Percentiles rank a stretch among this genome's conserved stretches.
Conservation (phyloP, 2,329 filamentous ascomycete species). For the Onygena corvina region DNA sequence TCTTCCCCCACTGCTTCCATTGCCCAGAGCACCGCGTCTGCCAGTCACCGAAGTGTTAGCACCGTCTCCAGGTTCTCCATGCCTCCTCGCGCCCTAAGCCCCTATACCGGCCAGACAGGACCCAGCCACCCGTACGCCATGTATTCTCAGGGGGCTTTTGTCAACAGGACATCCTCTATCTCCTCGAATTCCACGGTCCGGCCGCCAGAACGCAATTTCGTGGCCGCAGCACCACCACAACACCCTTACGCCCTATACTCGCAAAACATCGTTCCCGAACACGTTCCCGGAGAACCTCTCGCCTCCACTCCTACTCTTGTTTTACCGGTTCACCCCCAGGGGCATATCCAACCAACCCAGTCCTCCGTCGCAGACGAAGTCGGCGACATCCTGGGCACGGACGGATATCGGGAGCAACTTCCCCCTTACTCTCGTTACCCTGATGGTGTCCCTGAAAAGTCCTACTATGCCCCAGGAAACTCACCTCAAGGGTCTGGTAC, state of each 20-base stretch:
- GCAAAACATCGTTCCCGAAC: conserved; percentile 58
- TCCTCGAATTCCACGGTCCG: conserved; percentile 59
- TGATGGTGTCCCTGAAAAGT: conserved; percentile 55
- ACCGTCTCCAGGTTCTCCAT: conserved; percentile 36
- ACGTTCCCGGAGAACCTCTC: conserved; percentile 35
- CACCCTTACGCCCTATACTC: conserved; percentile 82
- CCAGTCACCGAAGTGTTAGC: conserved; percentile 32
- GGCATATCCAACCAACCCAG: conserved; percentile 60
- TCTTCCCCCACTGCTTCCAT: conserved; percentile 16
- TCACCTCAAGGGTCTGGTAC: conserved; percentile 21
- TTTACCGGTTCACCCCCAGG: conserved; percentile 55
- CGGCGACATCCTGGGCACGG: conserved; percentile 74
- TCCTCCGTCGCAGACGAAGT: conserved; percentile 67
- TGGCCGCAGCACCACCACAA: conserved; percentile 53
- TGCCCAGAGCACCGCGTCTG: conserved; percentile 20
- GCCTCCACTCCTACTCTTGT: conserved; percentile 48
- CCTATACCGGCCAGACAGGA: conserved; percentile 56
- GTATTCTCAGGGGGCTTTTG: conserved; percentile 60
- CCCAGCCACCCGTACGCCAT: conserved; percentile 77
- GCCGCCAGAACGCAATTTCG: conserved; percentile 47
- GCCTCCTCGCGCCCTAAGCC: conserved; percentile 44
- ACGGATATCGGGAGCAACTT: conserved; percentile 81
- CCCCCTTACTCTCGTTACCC: conserved; percentile 87
- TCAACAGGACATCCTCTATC: conserved; percentile 49
- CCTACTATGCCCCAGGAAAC: conserved; percentile 30